Percentiles rank a stretch among this genome's conserved stretches.
Conservation (phyloP, 106 monocot species). For the Amphibolis antarctica region DNA sequence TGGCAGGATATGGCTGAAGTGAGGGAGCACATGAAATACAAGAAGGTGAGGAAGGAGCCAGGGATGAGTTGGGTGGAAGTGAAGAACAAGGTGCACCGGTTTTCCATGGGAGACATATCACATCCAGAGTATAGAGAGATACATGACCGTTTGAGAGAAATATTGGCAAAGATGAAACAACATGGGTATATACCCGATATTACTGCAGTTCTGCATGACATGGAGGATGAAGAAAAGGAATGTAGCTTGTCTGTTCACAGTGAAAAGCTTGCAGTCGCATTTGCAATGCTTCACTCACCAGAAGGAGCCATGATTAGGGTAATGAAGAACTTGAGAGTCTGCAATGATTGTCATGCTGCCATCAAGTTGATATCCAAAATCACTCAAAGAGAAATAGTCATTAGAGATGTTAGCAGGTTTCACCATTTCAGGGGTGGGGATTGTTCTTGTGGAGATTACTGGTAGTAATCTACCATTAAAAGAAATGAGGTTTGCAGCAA, state of each 20-base stretch:
- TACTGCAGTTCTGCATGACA: conserved; percentile 46
- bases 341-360: conserved; percentile 45
- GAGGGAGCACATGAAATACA: conserved; percentile 44
- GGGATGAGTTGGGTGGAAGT: conserved; percentile 63
- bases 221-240: conserved; percentile 77
- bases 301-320: conserved; percentile 25
- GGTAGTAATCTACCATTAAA: conserved; percentile 11
- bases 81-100: conserved; percentile 48
- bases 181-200: conserved; percentile 46
- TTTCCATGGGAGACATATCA: conserved; percentile 31
- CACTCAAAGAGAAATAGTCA: conserved; percentile 32
- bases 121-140: conserved; percentile 39
- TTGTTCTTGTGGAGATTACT: conserved; percentile 60
- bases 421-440: conserved; percentile 40
- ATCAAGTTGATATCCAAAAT: conserved; percentile 45
- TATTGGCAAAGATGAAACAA: conserved; percentile 37
- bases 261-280: conserved; percentile 52
- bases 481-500: no score
- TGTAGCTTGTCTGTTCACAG: conserved; percentile 44
- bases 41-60: conserved; percentile 58
- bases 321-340: conserved; percentile 60
- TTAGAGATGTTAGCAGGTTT: conserved; percentile 56
- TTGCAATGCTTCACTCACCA: conserved; percentile 36
- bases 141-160: conserved; percentile 22
- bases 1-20: conserved; percentile 50